Evolutionary conservation across 306 rosid genomes (phyloP).

Genomic region (Albizia julibrissin): DNA sequence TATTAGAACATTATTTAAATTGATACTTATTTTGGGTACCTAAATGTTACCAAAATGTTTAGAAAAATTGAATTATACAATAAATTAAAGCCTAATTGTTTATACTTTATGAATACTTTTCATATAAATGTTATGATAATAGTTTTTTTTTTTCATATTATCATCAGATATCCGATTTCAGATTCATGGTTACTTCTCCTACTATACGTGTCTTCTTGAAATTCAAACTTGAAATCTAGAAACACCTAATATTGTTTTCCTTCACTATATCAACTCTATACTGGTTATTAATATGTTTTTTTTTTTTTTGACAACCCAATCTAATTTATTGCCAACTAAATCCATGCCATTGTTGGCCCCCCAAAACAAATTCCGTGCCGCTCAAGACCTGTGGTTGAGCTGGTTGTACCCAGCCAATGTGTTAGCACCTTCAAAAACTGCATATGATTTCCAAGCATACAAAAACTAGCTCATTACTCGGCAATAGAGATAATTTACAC

Average conservation of each 20-base stretch:
- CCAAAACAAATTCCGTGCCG: neutral
- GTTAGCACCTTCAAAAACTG: neutral
- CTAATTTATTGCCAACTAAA: neutral
- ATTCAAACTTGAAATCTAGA: no score
- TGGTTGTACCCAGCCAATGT: neutral
- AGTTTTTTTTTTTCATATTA: neutral
- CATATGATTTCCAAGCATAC: neutral
- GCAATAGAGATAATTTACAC: neutral
- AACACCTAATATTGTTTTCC: no score
- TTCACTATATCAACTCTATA: fast-evolving
- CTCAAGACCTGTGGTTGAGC: neutral
- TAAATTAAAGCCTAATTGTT: neutral
- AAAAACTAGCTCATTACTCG: neutral
- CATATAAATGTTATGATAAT: no score
- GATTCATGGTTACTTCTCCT: no score
- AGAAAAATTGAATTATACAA: no score
- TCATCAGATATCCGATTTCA: no score
- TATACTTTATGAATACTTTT: neutral
- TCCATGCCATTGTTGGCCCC: neutral
- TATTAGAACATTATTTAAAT: no score
- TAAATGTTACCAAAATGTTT: no score
- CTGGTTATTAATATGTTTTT: neutral
- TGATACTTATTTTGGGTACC: no score
- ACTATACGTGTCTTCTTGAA: no score
- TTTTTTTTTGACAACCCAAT: no score